A percentile compares a stretch with the other conserved stretches of the same genome.
Conservation (phyloP, 768 basidiomycete species). For the Boletellus emodensis region DNA sequence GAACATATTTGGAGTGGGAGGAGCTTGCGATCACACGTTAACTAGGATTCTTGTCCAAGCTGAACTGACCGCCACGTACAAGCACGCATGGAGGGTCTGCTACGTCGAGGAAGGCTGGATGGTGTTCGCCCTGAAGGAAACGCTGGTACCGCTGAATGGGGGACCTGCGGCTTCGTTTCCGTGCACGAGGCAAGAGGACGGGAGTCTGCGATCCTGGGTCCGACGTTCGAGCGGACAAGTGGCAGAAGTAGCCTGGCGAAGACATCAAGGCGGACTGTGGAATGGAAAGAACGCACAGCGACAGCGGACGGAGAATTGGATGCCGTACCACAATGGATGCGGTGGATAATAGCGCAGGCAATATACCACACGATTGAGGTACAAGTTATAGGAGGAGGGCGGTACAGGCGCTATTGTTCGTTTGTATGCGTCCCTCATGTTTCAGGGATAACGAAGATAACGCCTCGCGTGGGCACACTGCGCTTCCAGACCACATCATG, state of each 20-base stretch:
- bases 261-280: conserved; percentile 16
- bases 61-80: conserved; percentile 5
- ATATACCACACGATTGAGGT: conserved; percentile 1
- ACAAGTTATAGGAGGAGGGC: neutral
- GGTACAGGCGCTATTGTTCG: neutral
- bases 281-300: conserved; percentile 4
- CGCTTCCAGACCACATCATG: neutral
- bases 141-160: conserved; percentile 18
- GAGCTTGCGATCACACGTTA: conserved; percentile 34
- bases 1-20: conserved; percentile 42
- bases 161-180: conserved; percentile 54
- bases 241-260: conserved; percentile 17
- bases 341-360: neutral
- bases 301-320: neutral
- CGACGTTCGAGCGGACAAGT: conserved; percentile 30
- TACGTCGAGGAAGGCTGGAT: conserved; percentile 45
- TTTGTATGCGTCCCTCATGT: neutral
- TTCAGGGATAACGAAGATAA: conserved; percentile 9
- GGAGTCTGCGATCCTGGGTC: conserved; percentile 47
- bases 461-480: neutral
- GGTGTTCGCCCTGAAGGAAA: neutral
- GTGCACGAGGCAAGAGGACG: conserved; percentile 45
- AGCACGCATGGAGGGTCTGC: conserved; percentile 48
- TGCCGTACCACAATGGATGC: neutral
- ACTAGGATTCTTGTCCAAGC: neutral